Evolutionary conservation across 495 filamentous ascomycete species (phyloP), one percentile per base, ranked within the genome.

Genomic region (Aspergillus avenaceus): DNA sequence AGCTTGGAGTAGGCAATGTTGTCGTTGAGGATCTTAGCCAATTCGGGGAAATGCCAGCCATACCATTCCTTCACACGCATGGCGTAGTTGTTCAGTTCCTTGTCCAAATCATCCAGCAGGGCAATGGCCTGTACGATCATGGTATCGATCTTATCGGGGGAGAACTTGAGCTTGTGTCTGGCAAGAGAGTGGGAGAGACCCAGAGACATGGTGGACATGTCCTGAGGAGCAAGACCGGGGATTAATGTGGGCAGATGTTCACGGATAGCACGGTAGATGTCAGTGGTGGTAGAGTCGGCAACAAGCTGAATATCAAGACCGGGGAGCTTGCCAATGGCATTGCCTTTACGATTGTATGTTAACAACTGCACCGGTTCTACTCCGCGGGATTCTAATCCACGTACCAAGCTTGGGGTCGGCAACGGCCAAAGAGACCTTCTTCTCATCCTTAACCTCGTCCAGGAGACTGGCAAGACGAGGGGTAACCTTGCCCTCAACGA

Each of bases 61-160:
- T 99, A 99, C 93, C 93, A 99, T 71, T 99, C 93, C 83, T 96
- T 97, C 44, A 97, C 91, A 63, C 93, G 79, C 93, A 99, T 99
- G 57, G 93, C 95, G 61, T 96, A 97, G 55, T 85, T 92, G 73
- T 99, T 99, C 42, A 99, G 75, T 68, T 99, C 95, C 78, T 99
- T 99, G 76, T 99, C 93, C 32, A 97, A 73, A 56, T 97, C 93
- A 66, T 99, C 93, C 19, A 99, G 77, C 40, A 96, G 83, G 22
- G 84, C 84, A 59, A 98, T 95, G 48, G 93, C 90, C 71, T 97
- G 93, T 31, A 99, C 89, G 56, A 99, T 96, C 93, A 99, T 99
- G 45, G 91, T 91, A 60, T 99, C 93, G 49, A 99, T 95, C 76
- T 99, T 99, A 60, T 99, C 93, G 38, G 93, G 87, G 4, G 91